Base-by-base conservation (phyloP, 2,329 filamentous ascomycete genomes). In the Fusarium gaditjirri region DNA sequence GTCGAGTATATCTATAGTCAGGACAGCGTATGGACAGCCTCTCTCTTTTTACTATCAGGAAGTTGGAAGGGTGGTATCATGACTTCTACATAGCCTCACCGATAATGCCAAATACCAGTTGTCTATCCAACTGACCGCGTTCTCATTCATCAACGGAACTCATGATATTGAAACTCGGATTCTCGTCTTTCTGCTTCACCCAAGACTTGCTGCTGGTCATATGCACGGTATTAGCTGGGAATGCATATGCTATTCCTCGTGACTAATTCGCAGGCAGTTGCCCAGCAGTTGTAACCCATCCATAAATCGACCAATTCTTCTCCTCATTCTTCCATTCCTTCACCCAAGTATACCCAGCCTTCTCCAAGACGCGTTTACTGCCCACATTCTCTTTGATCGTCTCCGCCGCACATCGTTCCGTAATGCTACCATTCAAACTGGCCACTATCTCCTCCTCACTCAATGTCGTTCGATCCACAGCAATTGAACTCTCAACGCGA, bases 251-350 rank as follows among this genome's bases (percentile, higher is more conserved):
- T 4, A 8, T n/a, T 17, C 14, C 6, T 31, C 4, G 0, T 6
- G 3, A 19, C 31, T 57, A 57, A 21, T 7, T 23, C 3, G 10
- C 3, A 21, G 27, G 21, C 12, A 19, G 14, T 53, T 59, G 44
- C 2, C 5, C 50, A 13, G 27, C 42, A 0, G 43, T 17, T 14
- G 42, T 59, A 0, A 62, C 53, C 62, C 62, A 65, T 38, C 60
- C 62, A 35, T 65, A 65, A 21, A 65, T 58, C 1, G 61, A 57
- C 62, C 62, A 65, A 14, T 65, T 27, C 6, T 47, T 65, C 3
- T 43, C 60, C 11, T 65, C 62, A 19, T 65, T 65, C 27, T 42
- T 65, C 62, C 62, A 65, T 8, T 57, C 36, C 2, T 50, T 65
- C 0, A 65, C 42, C 19, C 36, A 36, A 0, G 1, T 42, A 12